Conservation (phyloP, 1,284 basidiomycete species). For the Mrakiaceae sp. region DNA sequence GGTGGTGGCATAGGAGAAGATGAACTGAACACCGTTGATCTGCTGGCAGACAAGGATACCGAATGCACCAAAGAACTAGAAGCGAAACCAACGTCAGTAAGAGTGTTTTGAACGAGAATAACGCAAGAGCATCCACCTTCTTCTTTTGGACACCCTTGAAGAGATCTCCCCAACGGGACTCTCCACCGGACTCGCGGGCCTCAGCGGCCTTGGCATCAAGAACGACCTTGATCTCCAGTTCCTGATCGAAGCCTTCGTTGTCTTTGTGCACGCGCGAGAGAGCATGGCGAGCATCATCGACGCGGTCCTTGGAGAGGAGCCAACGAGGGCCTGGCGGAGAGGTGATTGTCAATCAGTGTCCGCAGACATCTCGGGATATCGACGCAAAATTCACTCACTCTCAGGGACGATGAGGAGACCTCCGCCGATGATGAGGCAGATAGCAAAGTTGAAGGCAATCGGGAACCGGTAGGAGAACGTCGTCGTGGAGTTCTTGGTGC, state of each 20-base stretch:
- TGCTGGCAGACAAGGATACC: conserved; percentile 36
- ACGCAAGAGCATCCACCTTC: not conserved
- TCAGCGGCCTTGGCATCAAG: conserved; percentile 36
- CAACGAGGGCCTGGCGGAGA: conserved; percentile 26
- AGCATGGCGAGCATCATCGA: conserved; percentile 33
- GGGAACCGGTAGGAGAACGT: conserved; percentile 34
- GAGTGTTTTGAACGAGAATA: not conserved
- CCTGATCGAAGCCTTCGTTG: conserved; percentile 31
- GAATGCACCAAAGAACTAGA: conserved; percentile 34
- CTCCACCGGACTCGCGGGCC: conserved; percentile 27
- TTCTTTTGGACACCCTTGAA: conserved; percentile 24
- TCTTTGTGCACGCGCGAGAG: conserved; percentile 35
- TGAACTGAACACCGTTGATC: conserved; percentile 29
- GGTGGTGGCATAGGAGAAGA: conserved; percentile 24
- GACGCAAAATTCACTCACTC: not conserved
- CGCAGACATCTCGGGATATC: not conserved
- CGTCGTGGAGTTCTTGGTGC: conserved; percentile 20
- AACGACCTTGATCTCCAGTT: conserved; percentile 31
- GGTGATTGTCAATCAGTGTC: too few species aligned
- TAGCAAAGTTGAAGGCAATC: conserved; percentile 37
- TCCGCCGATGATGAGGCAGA: conserved; percentile 29
- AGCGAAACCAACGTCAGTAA: not conserved
- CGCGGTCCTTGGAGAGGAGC: conserved; percentile 34
- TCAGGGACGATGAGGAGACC: conserved; percentile 34
- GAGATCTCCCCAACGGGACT: conserved; percentile 33